Base-by-base conservation (phyloP, 2,329 filamentous ascomycete species). In the Cadophora luteo-olivacea region DNA sequence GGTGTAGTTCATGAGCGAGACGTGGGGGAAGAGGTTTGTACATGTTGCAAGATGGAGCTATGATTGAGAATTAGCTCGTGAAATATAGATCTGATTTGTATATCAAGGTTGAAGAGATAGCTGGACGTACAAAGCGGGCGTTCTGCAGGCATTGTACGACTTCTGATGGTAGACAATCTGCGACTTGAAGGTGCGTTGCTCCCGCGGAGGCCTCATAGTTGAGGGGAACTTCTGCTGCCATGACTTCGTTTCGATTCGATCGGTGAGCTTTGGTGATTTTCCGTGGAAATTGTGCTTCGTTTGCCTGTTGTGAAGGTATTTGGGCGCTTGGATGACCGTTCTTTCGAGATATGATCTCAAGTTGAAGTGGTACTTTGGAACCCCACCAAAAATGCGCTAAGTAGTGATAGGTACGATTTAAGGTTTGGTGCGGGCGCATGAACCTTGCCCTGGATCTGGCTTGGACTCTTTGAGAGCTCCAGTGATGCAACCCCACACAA, bases 1-100 rank as follows among this genome's bases (percentile, higher is more conserved):
- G 77, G 96, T 98, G 84, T 98, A 98, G 84, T 97, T 97, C 96
- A 99, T 99, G 72, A 99, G 89, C 48, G 94, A 97, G 73, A 98
- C 93, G 79, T 98, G 93, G 11, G 96, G 96, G 72, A 89, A 85
- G 77, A 96, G 91, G 74, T 91, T 86, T 75, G 89, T 89, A 80
- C 92, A 97, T 67, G 96, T 99, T 75, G 96, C 94, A 64, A 99
- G 91, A 81, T 99, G 96, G 74, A 99, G 93, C 94, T 97, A 65
- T 36, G 22, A 25, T 54, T 72, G 65, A 51, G 16, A 49, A 12
- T 66, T 64, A 66, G 67, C 22, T 63, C 22, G 66, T 65, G 55
- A 25, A 51, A 41, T 3, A 41, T 41, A 16, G 38, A 9, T 16
- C 14, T 8, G 16, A 41, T 12, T 3, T 3, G 16, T 14, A 12